Conservation (phyloP, 2,329 filamentous ascomycete genomes). For the Pseudocercospora crystallina region DNA sequence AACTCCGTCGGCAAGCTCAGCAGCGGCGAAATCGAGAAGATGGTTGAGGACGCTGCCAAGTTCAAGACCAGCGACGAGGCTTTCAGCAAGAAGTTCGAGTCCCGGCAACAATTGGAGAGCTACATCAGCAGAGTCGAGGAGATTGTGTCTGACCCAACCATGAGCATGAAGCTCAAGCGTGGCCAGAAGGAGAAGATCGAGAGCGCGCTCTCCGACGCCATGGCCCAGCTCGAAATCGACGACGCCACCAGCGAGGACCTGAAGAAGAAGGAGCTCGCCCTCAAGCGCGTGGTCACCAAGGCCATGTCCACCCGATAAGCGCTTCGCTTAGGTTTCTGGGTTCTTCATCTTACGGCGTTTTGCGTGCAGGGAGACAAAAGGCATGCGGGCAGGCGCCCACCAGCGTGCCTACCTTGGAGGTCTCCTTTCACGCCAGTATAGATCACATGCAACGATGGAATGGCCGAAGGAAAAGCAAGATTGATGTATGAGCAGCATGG, state of each 20-base stretch:
- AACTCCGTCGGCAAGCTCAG: constrained; percentile 99
- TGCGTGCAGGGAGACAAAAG: constrained; percentile 24
- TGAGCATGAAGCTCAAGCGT: constrained; percentile 97
- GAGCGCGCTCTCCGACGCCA: constrained; percentile 91
- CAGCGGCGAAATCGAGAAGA: constrained; percentile 90
- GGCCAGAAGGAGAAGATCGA: constrained; percentile 99
- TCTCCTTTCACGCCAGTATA: constrained; percentile 22
- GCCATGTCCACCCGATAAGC: constrained; percentile 40
- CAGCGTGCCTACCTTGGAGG: constrained; percentile 13
- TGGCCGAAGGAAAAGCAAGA: constrained; percentile 26
- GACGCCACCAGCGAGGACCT: constrained; percentile 89
- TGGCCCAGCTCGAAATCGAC: constrained; percentile 95
- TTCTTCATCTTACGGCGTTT: constrained; percentile 24
- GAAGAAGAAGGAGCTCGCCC: constrained; percentile 99
- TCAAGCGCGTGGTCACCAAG: constrained; percentile 98
- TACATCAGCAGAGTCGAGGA: constrained; percentile 99
- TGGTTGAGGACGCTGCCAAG: constrained; percentile 95
- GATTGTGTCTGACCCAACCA: constrained; percentile 93
- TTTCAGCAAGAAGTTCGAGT: constrained; percentile 99
- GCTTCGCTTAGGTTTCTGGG: constrained; percentile 15
- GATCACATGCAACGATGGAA: constrained; percentile 27
- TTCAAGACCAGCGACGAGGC: constrained; percentile 98
- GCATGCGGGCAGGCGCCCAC: constrained; percentile 16
- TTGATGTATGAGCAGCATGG: constrained; percentile 28
- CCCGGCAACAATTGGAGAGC: constrained; percentile 97